Evolutionary conservation across 331 rosid genomes (phyloP).

Genomic region (Cydonia oblonga): DNA sequence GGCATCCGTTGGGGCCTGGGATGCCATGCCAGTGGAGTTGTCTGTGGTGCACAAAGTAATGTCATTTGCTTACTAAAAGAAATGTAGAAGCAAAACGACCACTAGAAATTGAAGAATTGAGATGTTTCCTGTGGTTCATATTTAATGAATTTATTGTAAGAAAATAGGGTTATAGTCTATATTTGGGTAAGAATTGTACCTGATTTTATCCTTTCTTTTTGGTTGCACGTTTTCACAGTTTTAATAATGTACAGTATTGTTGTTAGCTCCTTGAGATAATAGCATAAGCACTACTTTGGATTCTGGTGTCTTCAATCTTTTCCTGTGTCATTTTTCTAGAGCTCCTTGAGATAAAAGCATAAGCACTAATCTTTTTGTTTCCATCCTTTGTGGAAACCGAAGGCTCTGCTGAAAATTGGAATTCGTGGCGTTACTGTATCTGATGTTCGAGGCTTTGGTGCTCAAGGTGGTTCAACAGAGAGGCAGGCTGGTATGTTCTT

Average conservation of each 20-base stretch:
- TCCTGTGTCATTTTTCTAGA: not conserved
- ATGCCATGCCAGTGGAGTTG: not conserved
- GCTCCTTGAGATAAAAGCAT: not conserved
- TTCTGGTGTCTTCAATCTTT: not conserved
- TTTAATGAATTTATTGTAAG: too few relatives aligned
- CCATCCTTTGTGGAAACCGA: constrained; percentile 3
- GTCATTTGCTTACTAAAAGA: not conserved
- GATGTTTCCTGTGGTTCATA: not conserved
- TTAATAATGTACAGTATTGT: not conserved
- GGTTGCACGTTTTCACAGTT: not conserved
- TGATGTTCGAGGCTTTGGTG: constrained; percentile 82
- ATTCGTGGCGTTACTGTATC: constrained; percentile 86
- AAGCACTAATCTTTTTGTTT: not conserved
- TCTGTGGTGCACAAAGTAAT: not conserved
- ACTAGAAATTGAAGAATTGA: not conserved
- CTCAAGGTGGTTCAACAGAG: constrained; percentile 91
- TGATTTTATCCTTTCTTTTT: not conserved
- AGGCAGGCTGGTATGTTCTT: constrained; percentile 78
- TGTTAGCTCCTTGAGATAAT: not conserved
- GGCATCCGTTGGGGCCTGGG: not conserved
- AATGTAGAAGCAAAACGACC: not conserved
- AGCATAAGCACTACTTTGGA: not conserved
- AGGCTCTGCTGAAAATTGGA: constrained; percentile 83
- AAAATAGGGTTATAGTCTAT: not conserved
- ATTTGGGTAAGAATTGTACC: not conserved